Base-by-base conservation (phyloP, 345 rosid genomes). In the Combretum micranthum region DNA sequence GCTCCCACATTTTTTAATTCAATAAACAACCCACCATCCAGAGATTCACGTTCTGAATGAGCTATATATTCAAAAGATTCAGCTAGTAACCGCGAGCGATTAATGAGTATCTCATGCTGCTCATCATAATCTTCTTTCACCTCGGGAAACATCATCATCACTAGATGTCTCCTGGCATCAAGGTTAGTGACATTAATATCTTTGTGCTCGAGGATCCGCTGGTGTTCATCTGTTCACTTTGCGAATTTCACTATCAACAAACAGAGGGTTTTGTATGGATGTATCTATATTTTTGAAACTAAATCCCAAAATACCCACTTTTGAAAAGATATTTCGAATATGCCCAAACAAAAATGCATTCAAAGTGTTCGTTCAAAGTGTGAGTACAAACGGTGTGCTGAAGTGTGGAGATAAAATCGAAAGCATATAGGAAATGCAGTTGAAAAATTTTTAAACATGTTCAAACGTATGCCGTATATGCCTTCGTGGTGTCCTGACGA, bases 1-100 rank as follows among this genome's bases (percentile, higher is more conserved):
- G 99, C 99, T 80, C 87, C 96, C 82, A 89, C 99, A 52, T 87
- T 87, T 64, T 89, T 87, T 65, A 93, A 93, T 69, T 93, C 96
- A 94, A 93, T 79, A 64, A 79, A 85, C 57, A 93, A 75, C 60
- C 92, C 85, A 67, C 84, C 73, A 75, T 63, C 94, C 55, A 93
- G 70, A 48, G 83, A 62, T 9, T 83, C 86, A 50, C 78, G 81
- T 9, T 75, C 80, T 12, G 97, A 91, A 16, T 69, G 68, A 18
- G 63, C 59, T 44, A 93, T 82, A 71, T 93, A 93, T 72, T 79
- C 83, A 32, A 87, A 93, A 49, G 99, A 89, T 67, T 93, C 97
- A 20, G 91, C 64, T 80, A 93, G 67, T 69, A 93, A 63, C 37
- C 89, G 81, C 39, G 97, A 77, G 66, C 97, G 78, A 65, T 93